These are phyloP conservation scores for Microascus cirrosus DNA, from an alignment of 2,329 filamentous ascomycete genomes.

Conservation along the genomic window DNA sequence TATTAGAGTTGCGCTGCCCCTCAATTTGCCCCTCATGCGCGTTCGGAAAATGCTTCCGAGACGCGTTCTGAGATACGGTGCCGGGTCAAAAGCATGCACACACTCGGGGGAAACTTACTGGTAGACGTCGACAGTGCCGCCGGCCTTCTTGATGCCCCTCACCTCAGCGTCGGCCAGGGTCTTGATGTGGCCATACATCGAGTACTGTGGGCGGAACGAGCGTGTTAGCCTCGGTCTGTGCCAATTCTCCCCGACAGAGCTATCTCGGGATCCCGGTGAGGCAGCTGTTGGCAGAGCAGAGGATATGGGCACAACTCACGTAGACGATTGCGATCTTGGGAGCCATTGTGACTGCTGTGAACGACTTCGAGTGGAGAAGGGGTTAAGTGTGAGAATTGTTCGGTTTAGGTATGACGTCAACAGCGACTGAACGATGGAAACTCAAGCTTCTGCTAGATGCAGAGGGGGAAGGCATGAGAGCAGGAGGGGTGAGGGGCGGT, in stretches of 20 bases:
- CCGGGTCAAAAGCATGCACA: neutral
- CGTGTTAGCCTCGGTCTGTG: neutral
- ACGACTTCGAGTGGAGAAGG: neutral
- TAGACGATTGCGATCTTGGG: slow-evolving; percentile 87
- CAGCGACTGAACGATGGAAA: neutral
- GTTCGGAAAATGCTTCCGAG: neutral
- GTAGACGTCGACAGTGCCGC: slow-evolving; percentile 70
- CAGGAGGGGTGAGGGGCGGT: no score
- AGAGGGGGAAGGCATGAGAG: no score
- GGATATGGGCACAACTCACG: slow-evolving; percentile 56
- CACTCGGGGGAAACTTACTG: slow-evolving; percentile 41
- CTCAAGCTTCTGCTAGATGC: no score
- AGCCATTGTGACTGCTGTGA: slow-evolving; percentile 54
- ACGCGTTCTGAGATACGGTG: neutral
- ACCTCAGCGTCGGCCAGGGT: slow-evolving; percentile 81
- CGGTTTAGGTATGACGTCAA: neutral
- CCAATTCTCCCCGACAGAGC: neutral
- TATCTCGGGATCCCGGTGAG: neutral
- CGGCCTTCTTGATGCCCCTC: slow-evolving; percentile 78
- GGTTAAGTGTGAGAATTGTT: neutral
- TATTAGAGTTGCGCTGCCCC: neutral
- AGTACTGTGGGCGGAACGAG: slow-evolving; percentile 50
- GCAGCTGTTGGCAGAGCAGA: neutral
- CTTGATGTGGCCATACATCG: slow-evolving; percentile 85
- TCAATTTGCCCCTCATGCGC: neutral